Conservation (phyloP, 225 moss, liverwort and hornwort genomes). For the Asterella californica region DNA sequence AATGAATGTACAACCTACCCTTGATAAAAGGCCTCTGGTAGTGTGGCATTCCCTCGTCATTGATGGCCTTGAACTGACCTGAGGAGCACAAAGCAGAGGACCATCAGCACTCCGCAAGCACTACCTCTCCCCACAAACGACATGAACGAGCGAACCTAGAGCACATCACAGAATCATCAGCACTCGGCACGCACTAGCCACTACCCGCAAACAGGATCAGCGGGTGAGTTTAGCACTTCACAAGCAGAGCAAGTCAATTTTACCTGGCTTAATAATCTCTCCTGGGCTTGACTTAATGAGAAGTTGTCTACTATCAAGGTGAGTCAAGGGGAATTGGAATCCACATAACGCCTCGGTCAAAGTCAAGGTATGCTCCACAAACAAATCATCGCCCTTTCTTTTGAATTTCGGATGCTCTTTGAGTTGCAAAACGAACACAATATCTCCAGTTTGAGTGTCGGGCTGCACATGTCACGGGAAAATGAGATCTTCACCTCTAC, state of each 20-base stretch:
- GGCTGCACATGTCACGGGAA: slow-evolving; percentile 45
- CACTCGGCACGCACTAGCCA: too few species aligned
- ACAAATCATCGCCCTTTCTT: slow-evolving; percentile 79
- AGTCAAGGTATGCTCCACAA: slow-evolving; percentile 73
- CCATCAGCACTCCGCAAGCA: background rate
- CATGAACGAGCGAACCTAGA: too few species aligned
- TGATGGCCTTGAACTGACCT: slow-evolving; percentile 95
- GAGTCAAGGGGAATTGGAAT: slow-evolving; percentile 81
- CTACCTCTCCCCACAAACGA: background rate
- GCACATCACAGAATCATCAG: too few species aligned
- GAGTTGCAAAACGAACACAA: slow-evolving; percentile 81
- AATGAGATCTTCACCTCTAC: background rate
- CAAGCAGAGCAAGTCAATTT: background rate
- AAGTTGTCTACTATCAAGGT: slow-evolving; percentile 75
- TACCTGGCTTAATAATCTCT: slow-evolving; percentile 93
- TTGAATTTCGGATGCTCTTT: slow-evolving; percentile 93
- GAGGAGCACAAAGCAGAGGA: background rate
- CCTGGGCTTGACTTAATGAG: slow-evolving; percentile 74
- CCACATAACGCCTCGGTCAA: slow-evolving; percentile 85
- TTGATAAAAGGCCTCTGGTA: slow-evolving; percentile 94
- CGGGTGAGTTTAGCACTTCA: too few species aligned
- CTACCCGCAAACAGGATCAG: too few species aligned
- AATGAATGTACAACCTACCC: slow-evolving; percentile 84
- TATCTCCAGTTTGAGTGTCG: slow-evolving; percentile 77
- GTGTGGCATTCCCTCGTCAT: slow-evolving; percentile 95